Conservation (phyloP, 805 yeast species). For the Wickerhamomyces mucosus region DNA sequence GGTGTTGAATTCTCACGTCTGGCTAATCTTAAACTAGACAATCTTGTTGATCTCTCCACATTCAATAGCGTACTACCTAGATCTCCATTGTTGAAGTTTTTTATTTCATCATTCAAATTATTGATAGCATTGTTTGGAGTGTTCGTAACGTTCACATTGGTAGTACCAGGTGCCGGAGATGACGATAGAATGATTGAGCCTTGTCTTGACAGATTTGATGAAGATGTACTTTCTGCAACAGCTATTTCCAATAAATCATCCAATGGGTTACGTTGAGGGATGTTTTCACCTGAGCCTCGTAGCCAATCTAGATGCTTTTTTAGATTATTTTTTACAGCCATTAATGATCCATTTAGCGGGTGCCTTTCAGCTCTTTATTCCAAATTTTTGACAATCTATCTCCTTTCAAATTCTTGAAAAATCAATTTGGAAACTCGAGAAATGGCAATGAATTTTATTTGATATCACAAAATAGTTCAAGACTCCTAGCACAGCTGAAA, state of each 20-base stretch:
- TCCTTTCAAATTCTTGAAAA: too few species aligned
- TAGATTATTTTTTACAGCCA: slow-evolving; percentile 20
- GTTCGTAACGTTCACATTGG: too few species aligned
- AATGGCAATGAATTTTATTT: too few species aligned
- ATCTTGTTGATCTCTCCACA: slow-evolving; percentile 7
- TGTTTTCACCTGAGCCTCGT: slow-evolving; percentile 12
- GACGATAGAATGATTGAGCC: not conserved
- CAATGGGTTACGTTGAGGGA: slow-evolving; percentile 8
- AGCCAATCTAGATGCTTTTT: slow-evolving; percentile 21
- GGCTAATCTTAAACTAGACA: slow-evolving; percentile 12
- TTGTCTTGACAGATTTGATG: not conserved
- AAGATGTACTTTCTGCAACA: slow-evolving; percentile 1
- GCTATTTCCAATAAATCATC: slow-evolving; percentile 9
- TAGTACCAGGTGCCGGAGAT: too few species aligned
- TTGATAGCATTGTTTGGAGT: not conserved
- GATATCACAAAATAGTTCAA: too few species aligned
- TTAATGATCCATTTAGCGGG: too few species aligned
- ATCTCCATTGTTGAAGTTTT: not conserved
- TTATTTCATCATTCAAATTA: not conserved
- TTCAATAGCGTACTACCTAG: slow-evolving; percentile 4
- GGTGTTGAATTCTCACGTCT: slow-evolving; percentile 11
- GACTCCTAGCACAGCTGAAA: too few species aligned
- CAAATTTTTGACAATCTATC: too few species aligned
- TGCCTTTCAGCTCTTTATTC: too few species aligned
- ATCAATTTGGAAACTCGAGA: too few species aligned